Conservation (phyloP, 768 basidiomycete genomes). For the Heimioporus sp. region DNA sequence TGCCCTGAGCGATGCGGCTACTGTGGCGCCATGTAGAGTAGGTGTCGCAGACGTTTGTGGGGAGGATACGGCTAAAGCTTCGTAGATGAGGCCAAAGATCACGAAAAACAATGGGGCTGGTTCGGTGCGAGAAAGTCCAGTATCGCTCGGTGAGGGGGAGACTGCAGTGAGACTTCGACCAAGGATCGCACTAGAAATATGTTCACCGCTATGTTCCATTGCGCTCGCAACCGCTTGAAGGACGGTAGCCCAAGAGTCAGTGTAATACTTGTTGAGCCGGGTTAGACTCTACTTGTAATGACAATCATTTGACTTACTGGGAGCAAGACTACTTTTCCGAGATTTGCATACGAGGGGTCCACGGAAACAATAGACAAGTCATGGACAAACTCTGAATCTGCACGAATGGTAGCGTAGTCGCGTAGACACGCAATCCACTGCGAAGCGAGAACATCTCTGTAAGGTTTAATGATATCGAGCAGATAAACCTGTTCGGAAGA, state of each 20-base stretch:
- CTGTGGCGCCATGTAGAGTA: conserved; percentile 42
- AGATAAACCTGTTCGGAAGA: conserved; percentile 74
- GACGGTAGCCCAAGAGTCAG: conserved; percentile 76
- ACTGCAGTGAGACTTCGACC: conserved; percentile 41
- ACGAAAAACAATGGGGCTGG: conserved; percentile 84
- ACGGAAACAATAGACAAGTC: conserved; percentile 71
- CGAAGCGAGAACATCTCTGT: conserved; percentile 67
- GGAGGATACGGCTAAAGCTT: conserved; percentile 70
- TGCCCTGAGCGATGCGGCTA: conserved; percentile 68
- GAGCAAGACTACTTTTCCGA: conserved; percentile 87
- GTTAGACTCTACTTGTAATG: neutral
- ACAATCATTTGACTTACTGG: conserved; percentile 57
- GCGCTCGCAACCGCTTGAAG: conserved; percentile 81
- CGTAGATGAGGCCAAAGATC: conserved; percentile 92
- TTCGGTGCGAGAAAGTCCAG: conserved; percentile 41
- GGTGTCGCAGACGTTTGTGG: conserved; percentile 50
- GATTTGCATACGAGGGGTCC: conserved; percentile 81
- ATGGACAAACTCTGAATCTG: conserved; percentile 83
- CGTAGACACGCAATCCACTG: conserved; percentile 88
- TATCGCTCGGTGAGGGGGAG: conserved; percentile 19
- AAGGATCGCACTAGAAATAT: conserved; percentile 79
- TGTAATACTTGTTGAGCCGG: conserved; percentile 73
- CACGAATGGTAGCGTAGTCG: conserved; percentile 89
- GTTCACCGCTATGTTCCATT: conserved; percentile 68
- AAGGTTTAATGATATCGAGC: conserved; percentile 76